Percentiles rank a stretch among this genome's conserved stretches.
phyloP scores from a whole-genome alignment of 805 yeast species.

The Metschnikowia anglica region DNA sequence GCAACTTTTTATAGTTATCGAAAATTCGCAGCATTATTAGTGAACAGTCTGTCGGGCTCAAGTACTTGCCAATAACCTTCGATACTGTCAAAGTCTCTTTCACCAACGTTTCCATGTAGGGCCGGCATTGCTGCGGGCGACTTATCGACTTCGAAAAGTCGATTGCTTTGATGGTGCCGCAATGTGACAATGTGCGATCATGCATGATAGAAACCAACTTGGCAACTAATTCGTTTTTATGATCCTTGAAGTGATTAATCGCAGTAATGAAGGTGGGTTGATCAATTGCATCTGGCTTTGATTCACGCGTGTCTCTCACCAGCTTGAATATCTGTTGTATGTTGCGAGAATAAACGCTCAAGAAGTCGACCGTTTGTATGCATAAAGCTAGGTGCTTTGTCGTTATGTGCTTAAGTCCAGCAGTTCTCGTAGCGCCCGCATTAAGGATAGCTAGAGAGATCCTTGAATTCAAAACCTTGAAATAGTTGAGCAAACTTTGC shows the following conservation, averaged over 20 bases:
- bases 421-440: constrained; percentile 74
- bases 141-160: constrained; percentile 51
- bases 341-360: constrained; percentile 37
- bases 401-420: constrained; percentile 71
- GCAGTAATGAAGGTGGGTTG: constrained; percentile 32
- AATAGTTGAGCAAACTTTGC: constrained; percentile 43
- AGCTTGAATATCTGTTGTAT: constrained; percentile 23
- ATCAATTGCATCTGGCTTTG: constrained; percentile 19
- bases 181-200: constrained; percentile 56
- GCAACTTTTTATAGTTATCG: constrained; percentile 55
- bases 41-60: constrained; percentile 50
- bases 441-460: constrained; percentile 61
- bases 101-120: constrained; percentile 63
- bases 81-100: constrained; percentile 67
- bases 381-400: constrained; percentile 70
- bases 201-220: constrained; percentile 70
- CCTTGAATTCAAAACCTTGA: constrained; percentile 51
- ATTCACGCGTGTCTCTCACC: constrained; percentile 1
- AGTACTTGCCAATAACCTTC: constrained; percentile 55
- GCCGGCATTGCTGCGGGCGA: constrained; percentile 50
- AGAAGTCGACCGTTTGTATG: constrained; percentile 58
- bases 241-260: constrained; percentile 49
- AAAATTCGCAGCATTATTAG: constrained; percentile 49
- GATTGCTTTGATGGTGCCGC: constrained; percentile 44
- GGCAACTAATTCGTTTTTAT: constrained; percentile 59